Base-by-base conservation (phyloP, 176 grass and related monocot genomes). In the Aegilops longissima region DNA sequence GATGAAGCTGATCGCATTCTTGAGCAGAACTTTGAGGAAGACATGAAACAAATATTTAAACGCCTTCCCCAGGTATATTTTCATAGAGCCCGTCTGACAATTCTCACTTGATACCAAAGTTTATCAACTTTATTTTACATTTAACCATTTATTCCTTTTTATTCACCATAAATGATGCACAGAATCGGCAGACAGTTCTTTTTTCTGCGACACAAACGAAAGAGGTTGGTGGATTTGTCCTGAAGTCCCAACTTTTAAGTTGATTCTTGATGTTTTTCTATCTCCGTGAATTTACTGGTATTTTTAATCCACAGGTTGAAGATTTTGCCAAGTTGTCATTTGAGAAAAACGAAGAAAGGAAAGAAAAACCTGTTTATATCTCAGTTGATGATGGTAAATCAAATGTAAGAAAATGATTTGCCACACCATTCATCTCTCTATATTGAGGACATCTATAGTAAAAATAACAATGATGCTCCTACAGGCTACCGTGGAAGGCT, bases 1-100 rank as follows among this genome's bases (percentile, higher is more conserved):
- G 96, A 98, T 89, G 93, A 98, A 96, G 96, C 93, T 80, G 96
- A 96, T 82, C 86, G 93, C 79, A 94, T 98, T 86, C 90, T 98
- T 31, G 96, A 98, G 76, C 86, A 88, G 23, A 98, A 98, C 79
- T 98, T 98, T 86, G 96, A 98, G 76, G 96, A 98, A 91, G 96
- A 98, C 67, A 96, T 98, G 96, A 98, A 98, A 82, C 93, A 98
- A 77, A 98, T 98, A 91, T 98, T 98, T 92, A 98, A 98, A 79
- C 86, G 86, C 61, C 82, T 98, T 65, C 96, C 96, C 40, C 80
- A 91, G 93, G 96, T 98, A 91, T 29, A 58, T 71, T 44, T 73
- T 23, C 84, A 72, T 88, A 16, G 44, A 40, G 7, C 35, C 35
- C 30, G 74, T 83, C 12, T 66, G 12, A 13, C 2, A 34, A 20